Conservation (phyloP, 1,284 basidiomycete species). For the Heterobasidion parviporum region DNA sequence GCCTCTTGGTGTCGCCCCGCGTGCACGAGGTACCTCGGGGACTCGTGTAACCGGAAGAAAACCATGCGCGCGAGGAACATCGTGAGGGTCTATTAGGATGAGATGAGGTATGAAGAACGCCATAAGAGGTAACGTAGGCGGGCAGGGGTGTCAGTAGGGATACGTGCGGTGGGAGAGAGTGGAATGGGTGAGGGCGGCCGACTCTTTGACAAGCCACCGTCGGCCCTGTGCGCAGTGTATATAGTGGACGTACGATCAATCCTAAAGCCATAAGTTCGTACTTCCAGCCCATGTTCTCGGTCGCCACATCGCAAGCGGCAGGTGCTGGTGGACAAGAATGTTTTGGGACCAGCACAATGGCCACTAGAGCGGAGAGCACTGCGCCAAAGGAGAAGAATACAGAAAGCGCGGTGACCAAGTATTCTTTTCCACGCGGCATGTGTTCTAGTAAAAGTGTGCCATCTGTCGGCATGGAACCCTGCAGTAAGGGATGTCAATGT, state of each 20-base stretch:
- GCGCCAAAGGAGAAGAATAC: constrained; percentile 93
- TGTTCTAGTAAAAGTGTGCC: constrained; percentile 93
- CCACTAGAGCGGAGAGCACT: constrained; percentile 76
- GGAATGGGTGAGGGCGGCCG: too few species aligned
- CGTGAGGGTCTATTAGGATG: constrained; percentile 54
- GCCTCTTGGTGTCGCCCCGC: constrained; percentile 80
- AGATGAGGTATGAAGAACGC: background rate
- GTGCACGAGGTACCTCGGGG: constrained; percentile 84
- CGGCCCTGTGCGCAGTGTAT: background rate
- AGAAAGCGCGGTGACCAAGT: constrained; percentile 90
- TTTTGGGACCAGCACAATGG: constrained; percentile 68
- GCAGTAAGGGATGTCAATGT: constrained; percentile 5
- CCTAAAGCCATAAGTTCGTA: constrained; percentile 71
- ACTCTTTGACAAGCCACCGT: too few species aligned
- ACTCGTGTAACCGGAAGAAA: constrained; percentile 90
- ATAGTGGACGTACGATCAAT: constrained; percentile 45
- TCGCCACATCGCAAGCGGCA: constrained; percentile 49
- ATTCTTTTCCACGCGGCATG: constrained; percentile 85
- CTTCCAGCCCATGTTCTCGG: constrained; percentile 80
- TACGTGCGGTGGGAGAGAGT: background rate
- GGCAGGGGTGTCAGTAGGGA: background rate
- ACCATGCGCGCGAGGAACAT: constrained; percentile 86
- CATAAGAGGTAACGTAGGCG: too few species aligned
- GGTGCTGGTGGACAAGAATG: constrained; percentile 56
- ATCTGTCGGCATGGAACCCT: constrained; percentile 96